Conservation (phyloP, 176 grass and related monocot genomes). For the Musa itinerans region DNA sequence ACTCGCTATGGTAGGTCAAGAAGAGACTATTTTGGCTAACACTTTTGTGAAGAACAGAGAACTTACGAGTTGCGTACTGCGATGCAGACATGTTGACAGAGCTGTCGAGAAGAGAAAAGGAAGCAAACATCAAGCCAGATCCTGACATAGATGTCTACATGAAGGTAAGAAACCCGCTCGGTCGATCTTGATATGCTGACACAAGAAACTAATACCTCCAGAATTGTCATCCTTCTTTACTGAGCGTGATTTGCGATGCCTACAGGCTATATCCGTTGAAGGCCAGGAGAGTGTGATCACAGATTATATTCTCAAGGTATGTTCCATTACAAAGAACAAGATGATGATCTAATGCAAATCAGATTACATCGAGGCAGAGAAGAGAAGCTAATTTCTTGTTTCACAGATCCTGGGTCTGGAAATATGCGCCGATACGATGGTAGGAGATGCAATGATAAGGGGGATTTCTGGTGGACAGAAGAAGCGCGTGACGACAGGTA, state of each 20-base stretch:
- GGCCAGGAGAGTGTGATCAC: slow-evolving; percentile 86
- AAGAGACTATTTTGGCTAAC: neutral
- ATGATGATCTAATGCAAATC: neutral
- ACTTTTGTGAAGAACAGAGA: slow-evolving; percentile 1
- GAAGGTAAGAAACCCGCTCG: slow-evolving; percentile 39
- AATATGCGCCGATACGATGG: slow-evolving; percentile 91
- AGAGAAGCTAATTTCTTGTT: neutral
- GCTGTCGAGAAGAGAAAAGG: slow-evolving; percentile 88
- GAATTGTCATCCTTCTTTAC: too few species aligned
- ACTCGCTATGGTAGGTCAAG: slow-evolving; percentile 70
- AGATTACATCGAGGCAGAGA: neutral
- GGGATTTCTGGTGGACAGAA: slow-evolving; percentile 94
- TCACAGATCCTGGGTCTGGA: slow-evolving; percentile 81
- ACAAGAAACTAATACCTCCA: neutral
- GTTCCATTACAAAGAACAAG: neutral
- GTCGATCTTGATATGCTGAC: slow-evolving; percentile 5
- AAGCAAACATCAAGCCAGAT: slow-evolving; percentile 82
- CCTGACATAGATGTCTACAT: slow-evolving; percentile 88
- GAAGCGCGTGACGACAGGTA: slow-evolving; percentile 95
- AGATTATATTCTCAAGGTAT: slow-evolving; percentile 92
- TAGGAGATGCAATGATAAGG: slow-evolving; percentile 83
- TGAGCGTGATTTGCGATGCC: neutral
- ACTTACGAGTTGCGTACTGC: slow-evolving; percentile 13
- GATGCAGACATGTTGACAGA: slow-evolving; percentile 79
- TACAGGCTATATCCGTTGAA: slow-evolving; percentile 84